Evolutionary conservation across 345 rosid species (phyloP).

Genomic region (Erysimum cheiranthoides): DNA sequence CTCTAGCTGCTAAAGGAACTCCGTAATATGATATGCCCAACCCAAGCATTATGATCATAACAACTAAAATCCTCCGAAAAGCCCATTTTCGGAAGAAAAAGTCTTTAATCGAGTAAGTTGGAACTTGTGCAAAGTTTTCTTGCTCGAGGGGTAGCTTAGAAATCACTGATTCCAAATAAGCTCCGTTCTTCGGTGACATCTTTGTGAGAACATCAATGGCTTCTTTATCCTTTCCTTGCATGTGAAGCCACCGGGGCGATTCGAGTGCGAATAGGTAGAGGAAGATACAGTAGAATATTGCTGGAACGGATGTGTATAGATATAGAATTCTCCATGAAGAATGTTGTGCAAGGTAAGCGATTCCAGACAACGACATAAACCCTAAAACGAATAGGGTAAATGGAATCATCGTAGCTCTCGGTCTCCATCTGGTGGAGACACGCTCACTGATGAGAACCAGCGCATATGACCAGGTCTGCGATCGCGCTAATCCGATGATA

Average conservation of each 20-base stretch:
- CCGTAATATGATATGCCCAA: constrained; percentile 57
- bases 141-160: constrained; percentile 10
- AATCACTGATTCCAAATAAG: constrained; percentile 32
- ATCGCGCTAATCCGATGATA: constrained; percentile 54
- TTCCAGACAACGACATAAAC: constrained; percentile 55
- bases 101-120: constrained; percentile 36
- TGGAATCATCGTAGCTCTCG: constrained; percentile 52
- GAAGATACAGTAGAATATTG: constrained; percentile 43
- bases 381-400: constrained; percentile 58
- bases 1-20: constrained; percentile 52
- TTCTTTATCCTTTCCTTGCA: constrained; percentile 49
- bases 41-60: constrained; percentile 52
- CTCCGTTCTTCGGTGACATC: constrained; percentile 22
- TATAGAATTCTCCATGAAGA: constrained; percentile 61
- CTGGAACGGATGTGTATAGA: constrained; percentile 50
- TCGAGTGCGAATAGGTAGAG: constrained; percentile 48
- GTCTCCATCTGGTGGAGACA: constrained; percentile 56
- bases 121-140: background rate
- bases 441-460: constrained; percentile 54
- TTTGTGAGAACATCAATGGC: constrained; percentile 43
- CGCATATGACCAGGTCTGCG: constrained; percentile 52
- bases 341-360: constrained; percentile 46
- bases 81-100: constrained; percentile 39
- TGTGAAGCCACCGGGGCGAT: constrained; percentile 64
- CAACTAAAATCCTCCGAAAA: constrained; percentile 21